Conservation (phyloP, 768 basidiomycete genomes). For the Hortiboletus flavorubellus region DNA sequence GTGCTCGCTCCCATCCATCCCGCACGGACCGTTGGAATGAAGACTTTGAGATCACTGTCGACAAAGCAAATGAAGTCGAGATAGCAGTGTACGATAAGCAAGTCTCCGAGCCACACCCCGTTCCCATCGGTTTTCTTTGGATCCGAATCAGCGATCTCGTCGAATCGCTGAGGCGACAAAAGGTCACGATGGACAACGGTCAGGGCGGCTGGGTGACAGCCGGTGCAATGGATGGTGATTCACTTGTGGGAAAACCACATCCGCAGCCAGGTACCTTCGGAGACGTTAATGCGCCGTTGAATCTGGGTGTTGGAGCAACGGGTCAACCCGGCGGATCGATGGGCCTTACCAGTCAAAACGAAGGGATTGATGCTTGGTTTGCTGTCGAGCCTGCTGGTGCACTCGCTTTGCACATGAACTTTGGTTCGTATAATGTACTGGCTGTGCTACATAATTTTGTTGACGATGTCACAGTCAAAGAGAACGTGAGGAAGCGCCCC, state of each 20-base stretch:
- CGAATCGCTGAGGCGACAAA: constrained; percentile 89
- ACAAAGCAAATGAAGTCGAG: constrained; percentile 98
- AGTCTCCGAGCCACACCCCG: constrained; percentile 70
- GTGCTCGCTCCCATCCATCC: constrained; percentile 88
- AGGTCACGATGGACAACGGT: constrained; percentile 81
- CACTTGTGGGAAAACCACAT: constrained; percentile 43
- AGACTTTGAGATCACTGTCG: constrained; percentile 92
- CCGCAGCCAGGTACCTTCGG: constrained; percentile 48
- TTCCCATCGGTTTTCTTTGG: constrained; percentile 95
- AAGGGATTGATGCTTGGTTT: constrained; percentile 97
- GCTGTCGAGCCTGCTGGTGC: constrained; percentile 97
- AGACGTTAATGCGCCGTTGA: constrained; percentile 41
- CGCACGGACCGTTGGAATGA: constrained; percentile 98
- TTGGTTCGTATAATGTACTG: constrained; percentile 56
- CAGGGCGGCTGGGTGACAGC: constrained; percentile 96
- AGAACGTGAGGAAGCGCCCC: constrained; percentile 95
- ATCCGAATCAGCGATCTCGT: constrained; percentile 90
- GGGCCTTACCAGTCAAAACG: constrained; percentile 34
- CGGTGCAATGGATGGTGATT: constrained; percentile 75
- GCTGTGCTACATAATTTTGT: neutral
- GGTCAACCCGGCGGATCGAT: constrained; percentile 30
- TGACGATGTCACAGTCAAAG: constrained; percentile 68
- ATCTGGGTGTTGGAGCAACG: constrained; percentile 31
- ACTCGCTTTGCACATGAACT: constrained; percentile 82
- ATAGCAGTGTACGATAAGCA: constrained; percentile 94